Evolutionary conservation across 2,329 filamentous ascomycete genomes (phyloP).

Genomic region (Alternaria gansuensis): DNA sequence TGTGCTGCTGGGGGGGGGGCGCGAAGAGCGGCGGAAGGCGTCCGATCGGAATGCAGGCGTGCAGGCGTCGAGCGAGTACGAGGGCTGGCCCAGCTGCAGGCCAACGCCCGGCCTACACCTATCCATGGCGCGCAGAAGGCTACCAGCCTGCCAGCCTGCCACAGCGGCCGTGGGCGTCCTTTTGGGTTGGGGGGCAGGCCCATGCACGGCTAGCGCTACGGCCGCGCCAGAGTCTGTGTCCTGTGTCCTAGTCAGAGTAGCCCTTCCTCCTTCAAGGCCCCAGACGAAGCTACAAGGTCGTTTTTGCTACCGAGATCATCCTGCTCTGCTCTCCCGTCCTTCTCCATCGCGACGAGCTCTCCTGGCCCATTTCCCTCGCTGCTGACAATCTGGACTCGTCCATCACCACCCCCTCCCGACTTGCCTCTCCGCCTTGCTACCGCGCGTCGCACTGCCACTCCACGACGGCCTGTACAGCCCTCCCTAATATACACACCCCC

Average conservation of each 20-base stretch:
- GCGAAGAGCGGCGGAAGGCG: constrained; percentile 8
- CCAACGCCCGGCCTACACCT: constrained; percentile 11
- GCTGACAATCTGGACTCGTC: constrained; percentile 14
- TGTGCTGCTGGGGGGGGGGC: neutral
- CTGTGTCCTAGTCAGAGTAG: constrained; percentile 13
- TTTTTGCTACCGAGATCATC: constrained; percentile 39
- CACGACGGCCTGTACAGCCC: constrained; percentile 12
- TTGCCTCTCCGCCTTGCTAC: constrained; percentile 21
- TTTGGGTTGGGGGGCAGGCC: constrained; percentile 29
- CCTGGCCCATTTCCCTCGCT: constrained; percentile 17
- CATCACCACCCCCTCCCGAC: constrained; percentile 1
- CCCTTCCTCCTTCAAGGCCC: constrained; percentile 19
- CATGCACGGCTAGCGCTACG: constrained; percentile 35
- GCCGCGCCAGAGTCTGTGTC: constrained; percentile 29
- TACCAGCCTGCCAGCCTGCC: too few relatives aligned
- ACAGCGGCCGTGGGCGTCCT: constrained; percentile 1
- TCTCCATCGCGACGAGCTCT: constrained; percentile 19
- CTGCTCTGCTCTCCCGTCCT: constrained; percentile 26
- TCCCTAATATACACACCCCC: constrained; percentile 10
- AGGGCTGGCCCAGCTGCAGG: neutral
- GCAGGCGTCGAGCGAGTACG: neutral
- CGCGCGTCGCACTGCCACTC: constrained; percentile 24
- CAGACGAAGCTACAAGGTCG: constrained; percentile 32
- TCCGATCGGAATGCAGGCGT: neutral
- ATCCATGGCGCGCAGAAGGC: neutral